Conservation (phyloP, 2,329 filamentous ascomycete species). For the Verticillium albo-atrum region DNA sequence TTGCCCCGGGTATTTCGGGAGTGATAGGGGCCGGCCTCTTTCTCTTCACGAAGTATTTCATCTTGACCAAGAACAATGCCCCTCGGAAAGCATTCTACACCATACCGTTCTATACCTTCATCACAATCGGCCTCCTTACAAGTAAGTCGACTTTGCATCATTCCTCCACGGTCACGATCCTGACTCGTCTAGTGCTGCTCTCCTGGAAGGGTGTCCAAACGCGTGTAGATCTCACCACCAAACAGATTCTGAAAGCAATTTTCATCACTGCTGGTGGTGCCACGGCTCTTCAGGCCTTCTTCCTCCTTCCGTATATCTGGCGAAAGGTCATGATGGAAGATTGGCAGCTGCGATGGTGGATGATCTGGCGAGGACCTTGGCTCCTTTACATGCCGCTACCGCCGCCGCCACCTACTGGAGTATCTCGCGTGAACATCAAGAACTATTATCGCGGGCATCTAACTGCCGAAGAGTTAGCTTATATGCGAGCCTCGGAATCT, state of each 20-base stretch:
- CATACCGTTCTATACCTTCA: conserved; percentile 32
- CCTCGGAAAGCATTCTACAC: conserved; percentile 25
- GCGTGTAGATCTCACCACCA: conserved; percentile 14
- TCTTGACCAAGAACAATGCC: conserved; percentile 22
- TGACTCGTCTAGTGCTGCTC: conserved; percentile 40
- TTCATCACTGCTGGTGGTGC: conserved; percentile 38
- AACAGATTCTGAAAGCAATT: conserved; percentile 26
- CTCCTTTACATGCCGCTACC: conserved; percentile 34
- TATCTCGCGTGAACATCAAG: conserved; percentile 36
- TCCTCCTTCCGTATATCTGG: conserved; percentile 50
- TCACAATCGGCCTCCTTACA: conserved; percentile 27
- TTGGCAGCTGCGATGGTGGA: conserved; percentile 44
- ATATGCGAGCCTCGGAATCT: conserved; percentile 26
- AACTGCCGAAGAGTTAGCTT: conserved; percentile 38
- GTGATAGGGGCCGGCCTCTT: conserved; percentile 26
- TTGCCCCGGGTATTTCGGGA: conserved; percentile 28
- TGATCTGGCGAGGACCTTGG: conserved; percentile 41
- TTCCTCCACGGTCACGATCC: no score
- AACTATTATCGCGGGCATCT: conserved; percentile 47
- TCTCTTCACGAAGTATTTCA: conserved; percentile 25
- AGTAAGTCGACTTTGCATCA: conserved; percentile 18
- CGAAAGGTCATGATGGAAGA: conserved; percentile 45
- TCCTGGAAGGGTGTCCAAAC: conserved; percentile 35
- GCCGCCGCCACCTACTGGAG: conserved; percentile 29
- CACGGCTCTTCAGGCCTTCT: conserved; percentile 35